Base-by-base conservation (phyloP, 179 eudicot species). In the Camellia oleifera region DNA sequence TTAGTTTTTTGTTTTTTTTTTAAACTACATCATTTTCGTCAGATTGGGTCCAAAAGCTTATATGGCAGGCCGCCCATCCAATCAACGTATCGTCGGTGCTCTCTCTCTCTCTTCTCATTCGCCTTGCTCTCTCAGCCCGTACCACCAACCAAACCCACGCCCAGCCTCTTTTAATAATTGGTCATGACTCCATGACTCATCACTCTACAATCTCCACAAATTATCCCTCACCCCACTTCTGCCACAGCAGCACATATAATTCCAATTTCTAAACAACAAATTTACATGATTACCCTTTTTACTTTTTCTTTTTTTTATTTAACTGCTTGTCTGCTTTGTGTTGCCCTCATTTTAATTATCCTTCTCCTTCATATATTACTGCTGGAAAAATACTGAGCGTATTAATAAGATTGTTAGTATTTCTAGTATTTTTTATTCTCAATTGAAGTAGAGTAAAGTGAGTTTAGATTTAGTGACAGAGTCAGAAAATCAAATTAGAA, bases 71-170 rank as follows among this genome's bases (percentile, higher is more conserved):
- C 79, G 79, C 52, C 82, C 72, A 75, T 79, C 82, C 79, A 82
- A 82, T 82, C 82, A 74, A 61, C 23, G n/a, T 44, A 4, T 75
- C 85, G 85, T 82, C 82, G 85, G 85, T 79, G 85, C 75, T 45
- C 48, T 61, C 77, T 44, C 67, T 45, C 69, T 77, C 70, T 77
- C 72, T 14, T 56, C 60, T 56, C 60, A 72, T 52, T 52, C 32
- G n/a, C 57, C 45, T 26, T 52, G 61, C 63, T 26, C 62, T 44
- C 74, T 52, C 76, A 26, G 40, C 40, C 40, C 67, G 62, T 11
- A 63, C 46, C 82, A 53, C 66, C 82, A 80, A 80, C 82, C 65
- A 79, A 79, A 76, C 40, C 81, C 48, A 48, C 8, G 15, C 67
- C 40, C 52, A 48, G 52, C 52, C 52, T 32, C 66, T 20, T 12